These are phyloP conservation scores for Ulota crispa DNA, from an alignment of 225 moss, liverwort and hornwort species.

Conservation along the genomic window DNA sequence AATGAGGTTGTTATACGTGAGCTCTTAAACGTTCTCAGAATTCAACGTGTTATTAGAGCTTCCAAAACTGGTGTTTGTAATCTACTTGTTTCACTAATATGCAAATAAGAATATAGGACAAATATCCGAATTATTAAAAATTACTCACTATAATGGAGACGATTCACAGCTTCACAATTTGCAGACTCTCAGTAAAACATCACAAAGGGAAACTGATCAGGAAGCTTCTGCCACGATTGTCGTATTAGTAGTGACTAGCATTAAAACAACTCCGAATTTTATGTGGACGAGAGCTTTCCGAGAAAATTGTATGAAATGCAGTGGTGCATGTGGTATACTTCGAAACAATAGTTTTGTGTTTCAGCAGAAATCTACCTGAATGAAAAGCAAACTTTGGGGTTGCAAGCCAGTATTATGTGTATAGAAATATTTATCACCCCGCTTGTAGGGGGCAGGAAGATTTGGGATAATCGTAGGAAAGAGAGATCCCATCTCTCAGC, in stretches of 20 bases:
- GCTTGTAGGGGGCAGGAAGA: slow-evolving; percentile 69
- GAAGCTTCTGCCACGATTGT: background rate
- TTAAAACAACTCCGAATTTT: no score
- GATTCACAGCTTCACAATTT: slow-evolving; percentile 1
- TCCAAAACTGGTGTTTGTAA: background rate
- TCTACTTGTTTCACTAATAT: background rate
- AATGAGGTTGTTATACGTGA: background rate
- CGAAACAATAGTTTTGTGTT: no score
- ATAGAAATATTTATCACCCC: slow-evolving; percentile 68
- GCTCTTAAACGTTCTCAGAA: background rate
- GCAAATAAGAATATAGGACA: background rate
- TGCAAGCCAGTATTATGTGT: slow-evolving; percentile 72
- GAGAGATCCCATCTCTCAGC: slow-evolving; percentile 59
- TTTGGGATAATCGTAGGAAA: slow-evolving; percentile 72
- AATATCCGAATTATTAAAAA: background rate
- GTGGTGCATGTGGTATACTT: no score
- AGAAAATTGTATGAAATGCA: no score
- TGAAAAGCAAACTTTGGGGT: slow-evolving; percentile 71
- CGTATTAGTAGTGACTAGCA: background rate
- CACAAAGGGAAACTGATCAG: background rate
- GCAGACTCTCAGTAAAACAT: background rate
- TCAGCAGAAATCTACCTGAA: slow-evolving; percentile 48
- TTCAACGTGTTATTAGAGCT: background rate
- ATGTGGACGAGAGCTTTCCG: no score
- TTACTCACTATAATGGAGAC: background rate